phyloP scores from a whole-genome alignment of 768 basidiomycete species.

The Phaffia tasmanica region DNA sequence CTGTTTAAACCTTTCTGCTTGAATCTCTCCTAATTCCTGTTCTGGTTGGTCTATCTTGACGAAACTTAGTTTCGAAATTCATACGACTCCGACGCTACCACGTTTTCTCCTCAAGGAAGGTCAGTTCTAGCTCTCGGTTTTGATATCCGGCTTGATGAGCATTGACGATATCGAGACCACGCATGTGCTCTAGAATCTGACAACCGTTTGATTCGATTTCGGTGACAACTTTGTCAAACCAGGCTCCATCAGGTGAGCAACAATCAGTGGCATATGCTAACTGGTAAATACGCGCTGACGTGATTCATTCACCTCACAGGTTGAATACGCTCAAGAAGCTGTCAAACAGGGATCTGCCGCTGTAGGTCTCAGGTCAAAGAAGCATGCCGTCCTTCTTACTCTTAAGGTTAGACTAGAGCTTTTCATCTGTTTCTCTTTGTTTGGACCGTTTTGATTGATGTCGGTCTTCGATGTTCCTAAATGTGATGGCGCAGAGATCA shows the following conservation, averaged over 20 bases:
- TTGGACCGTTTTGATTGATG: not conserved
- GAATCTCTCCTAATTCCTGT: no score
- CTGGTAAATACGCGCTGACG: conserved; percentile 25
- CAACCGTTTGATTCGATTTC: not conserved
- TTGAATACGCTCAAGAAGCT: conserved; percentile 97
- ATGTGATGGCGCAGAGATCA: conserved; percentile 56
- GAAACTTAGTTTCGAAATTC: conserved; percentile 54
- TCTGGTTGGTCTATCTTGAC: not conserved
- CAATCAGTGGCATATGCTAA: not conserved
- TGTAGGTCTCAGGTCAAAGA: conserved; percentile 88
- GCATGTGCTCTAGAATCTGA: not conserved
- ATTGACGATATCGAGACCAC: no score
- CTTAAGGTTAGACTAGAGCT: conserved; percentile 56
- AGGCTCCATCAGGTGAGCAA: conserved; percentile 54
- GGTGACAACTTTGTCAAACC: conserved; percentile 57
- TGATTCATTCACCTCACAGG: conserved; percentile 44
- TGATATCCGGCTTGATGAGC: not conserved
- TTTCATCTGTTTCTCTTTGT: not conserved
- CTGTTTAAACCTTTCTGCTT: not conserved
- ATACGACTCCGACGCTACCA: conserved; percentile 95
- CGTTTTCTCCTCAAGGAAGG: conserved; percentile 32
- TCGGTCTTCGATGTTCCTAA: conserved; percentile 7
- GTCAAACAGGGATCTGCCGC: conserved; percentile 99
- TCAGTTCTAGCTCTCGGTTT: conserved; percentile 50
- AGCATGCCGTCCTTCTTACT: conserved; percentile 81